Base-by-base conservation (phyloP, 768 basidiomycete genomes). In the Lentinula edodes region DNA sequence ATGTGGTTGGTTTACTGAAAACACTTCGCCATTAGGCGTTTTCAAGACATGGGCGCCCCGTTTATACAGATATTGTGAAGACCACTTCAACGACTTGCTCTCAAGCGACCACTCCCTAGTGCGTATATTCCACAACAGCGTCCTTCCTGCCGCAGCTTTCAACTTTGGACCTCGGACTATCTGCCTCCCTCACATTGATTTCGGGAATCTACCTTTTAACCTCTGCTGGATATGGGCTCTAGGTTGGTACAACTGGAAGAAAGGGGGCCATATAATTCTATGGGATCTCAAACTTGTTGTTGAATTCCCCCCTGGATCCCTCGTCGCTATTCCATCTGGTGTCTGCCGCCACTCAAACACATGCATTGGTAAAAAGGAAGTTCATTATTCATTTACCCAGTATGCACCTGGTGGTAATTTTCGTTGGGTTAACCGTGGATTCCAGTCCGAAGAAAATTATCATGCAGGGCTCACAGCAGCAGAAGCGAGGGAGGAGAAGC, bases 241-340 rank as follows among this genome's bases (percentile, higher is more conserved):
- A 16, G 65, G 65, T 15, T 12, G 43, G n/a, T 66, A 62, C 35
- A 42, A 66, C 51, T 60, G 48, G 10, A 15, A 36, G 4, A 5
- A 9, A 1, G 64, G 69, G 9, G 71, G 70, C 7, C 71, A 72
- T 45, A 43, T 72, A 5, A 53, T 70, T 0, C 46, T 72, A 13
- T 66, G 63, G 53, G 70, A 71, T 16, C 55, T 66, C 0, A 48
- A 58, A 6, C 45, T 68, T 13, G 38, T 67, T 13, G 56, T 70
- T n/a, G 61, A 67, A 39, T 67, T 71, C 48, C 69, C 65, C 0
- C 64, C 63, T 16, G 67, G 68, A 35, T 39, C 66, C 2, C 61
- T 63, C 5, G 63, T 66, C 36, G 42, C 68, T 28, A 62, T 70
- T 20, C 70, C 66, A 4, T 69, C 68, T 4, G 64, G 68, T 42